phyloP scores from a whole-genome alignment of 2,329 filamentous ascomycete species.

The Ramichloridium luteum region DNA sequence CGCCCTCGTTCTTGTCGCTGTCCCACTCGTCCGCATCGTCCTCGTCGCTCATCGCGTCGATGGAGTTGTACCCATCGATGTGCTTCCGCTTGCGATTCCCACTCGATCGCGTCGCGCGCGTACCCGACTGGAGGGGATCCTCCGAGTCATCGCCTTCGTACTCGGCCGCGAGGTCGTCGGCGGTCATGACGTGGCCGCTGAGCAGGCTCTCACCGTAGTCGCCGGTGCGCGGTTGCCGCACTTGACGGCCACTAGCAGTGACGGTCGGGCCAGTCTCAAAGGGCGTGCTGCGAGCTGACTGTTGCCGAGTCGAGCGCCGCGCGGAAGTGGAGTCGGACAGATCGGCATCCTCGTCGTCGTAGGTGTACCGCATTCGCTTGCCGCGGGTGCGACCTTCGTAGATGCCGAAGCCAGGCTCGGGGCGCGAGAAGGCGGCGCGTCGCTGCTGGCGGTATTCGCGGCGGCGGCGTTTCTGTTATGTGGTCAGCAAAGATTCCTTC shows the following conservation, averaged over 20 bases:
- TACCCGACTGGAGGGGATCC: conserved; percentile 26
- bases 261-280: conserved; percentile 55
- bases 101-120: conserved; percentile 22
- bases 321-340: conserved; percentile 57
- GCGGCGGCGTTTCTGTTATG: conserved; percentile 69
- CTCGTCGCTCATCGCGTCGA: conserved; percentile 51
- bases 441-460: conserved; percentile 81
- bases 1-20: conserved; percentile 57
- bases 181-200: conserved; percentile 36
- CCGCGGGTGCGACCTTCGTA: conserved; percentile 95
- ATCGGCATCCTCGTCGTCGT: conserved; percentile 57
- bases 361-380: conserved; percentile 94
- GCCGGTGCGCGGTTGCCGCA: conserved; percentile 52
- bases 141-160: conserved; percentile 12
- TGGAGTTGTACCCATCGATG: conserved; percentile 45
- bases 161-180: conserved; percentile 22
- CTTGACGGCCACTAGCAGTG: conserved; percentile 79
- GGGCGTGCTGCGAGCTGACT: conserved; percentile 51
- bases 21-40: conserved; percentile 56
- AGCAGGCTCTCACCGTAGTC: conserved; percentile 52
- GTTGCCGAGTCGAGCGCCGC: conserved; percentile 52
- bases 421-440: conserved; percentile 75
- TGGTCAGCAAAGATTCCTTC: conserved; percentile 8
- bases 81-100: conserved; percentile 37
- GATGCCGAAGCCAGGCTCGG: conserved; percentile 78